Evolutionary conservation across 139 green algal genomes (phyloP).

Genomic region (Nannochloris sp.): DNA sequence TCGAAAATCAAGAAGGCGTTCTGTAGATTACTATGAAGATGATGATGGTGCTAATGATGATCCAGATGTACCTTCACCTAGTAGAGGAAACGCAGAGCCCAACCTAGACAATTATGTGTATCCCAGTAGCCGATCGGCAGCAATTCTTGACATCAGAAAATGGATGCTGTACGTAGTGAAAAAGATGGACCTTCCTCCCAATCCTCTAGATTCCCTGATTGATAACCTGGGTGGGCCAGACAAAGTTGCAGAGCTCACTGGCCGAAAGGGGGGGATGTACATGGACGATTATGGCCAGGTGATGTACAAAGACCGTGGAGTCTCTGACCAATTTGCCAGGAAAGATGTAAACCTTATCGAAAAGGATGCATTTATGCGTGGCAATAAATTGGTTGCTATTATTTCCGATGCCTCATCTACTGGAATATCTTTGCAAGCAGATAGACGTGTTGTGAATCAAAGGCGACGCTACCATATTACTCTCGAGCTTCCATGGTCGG

Average conservation of each 20-base stretch:
- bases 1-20: too few species aligned
- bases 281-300: constrained; percentile 46
- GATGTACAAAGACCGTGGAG: constrained; percentile 51
- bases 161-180: constrained; percentile 29
- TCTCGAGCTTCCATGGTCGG: constrained; percentile 82
- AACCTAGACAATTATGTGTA: not conserved
- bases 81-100: not conserved
- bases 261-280: constrained; percentile 31
- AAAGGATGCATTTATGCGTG: constrained; percentile 32
- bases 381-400: constrained; percentile 81
- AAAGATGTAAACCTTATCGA: constrained; percentile 27
- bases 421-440: constrained; percentile 47
- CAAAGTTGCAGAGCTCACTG: constrained; percentile 71
- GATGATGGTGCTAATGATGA: too few species aligned
- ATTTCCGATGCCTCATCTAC: constrained; percentile 85
- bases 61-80: too few species aligned
- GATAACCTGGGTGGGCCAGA: constrained; percentile 62
- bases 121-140: not conserved
- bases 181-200: constrained; percentile 57
- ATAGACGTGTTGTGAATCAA: constrained; percentile 31
- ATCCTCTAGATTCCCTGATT: constrained; percentile 82
- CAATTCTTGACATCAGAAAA: constrained; percentile 5
- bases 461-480: constrained; percentile 70
- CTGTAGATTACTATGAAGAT: too few species aligned
- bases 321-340: constrained; percentile 9